Percentiles rank a stretch among this genome's conserved stretches.
These are phyloP conservation scores for Haplographium delicatum DNA, from an alignment of 495 filamentous ascomycete species.

Conservation along the genomic window DNA sequence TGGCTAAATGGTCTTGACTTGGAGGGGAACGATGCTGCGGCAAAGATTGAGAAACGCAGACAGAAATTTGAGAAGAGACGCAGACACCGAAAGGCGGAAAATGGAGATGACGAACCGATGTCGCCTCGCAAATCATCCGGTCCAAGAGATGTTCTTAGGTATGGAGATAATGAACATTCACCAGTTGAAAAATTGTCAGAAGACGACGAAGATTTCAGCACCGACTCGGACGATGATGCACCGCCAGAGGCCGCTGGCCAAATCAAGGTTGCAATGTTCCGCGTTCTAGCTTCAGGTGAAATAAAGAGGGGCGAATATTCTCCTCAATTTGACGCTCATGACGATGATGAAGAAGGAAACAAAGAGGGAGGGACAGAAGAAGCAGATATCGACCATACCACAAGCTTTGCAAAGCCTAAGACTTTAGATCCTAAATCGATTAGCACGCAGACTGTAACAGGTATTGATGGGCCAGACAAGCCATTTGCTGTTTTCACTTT, in stretches of 20 bases:
- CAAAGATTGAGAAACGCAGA: slow-evolving; percentile 79
- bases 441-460: slow-evolving; percentile 96
- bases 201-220: slow-evolving; percentile 55
- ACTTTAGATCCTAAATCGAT: slow-evolving; percentile 94
- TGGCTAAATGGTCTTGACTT: slow-evolving; percentile 95
- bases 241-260: slow-evolving; percentile 92
- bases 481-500: slow-evolving; percentile 98
- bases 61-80: slow-evolving; percentile 85
- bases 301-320: slow-evolving; percentile 97
- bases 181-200: slow-evolving; percentile 71
- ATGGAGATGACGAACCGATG: slow-evolving; percentile 40
- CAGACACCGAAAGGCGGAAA: slow-evolving; percentile 54
- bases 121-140: slow-evolving; percentile 24
- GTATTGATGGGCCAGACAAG: slow-evolving; percentile 92
- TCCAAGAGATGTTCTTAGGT: slow-evolving; percentile 58
- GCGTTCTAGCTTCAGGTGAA: slow-evolving; percentile 91
- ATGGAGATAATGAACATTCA: slow-evolving; percentile 65
- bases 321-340: slow-evolving; percentile 94
- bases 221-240: slow-evolving; percentile 76
- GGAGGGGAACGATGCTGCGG: slow-evolving; percentile 76
- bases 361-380: slow-evolving; percentile 38
- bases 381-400: slow-evolving; percentile 89
- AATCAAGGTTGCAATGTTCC: slow-evolving; percentile 96
- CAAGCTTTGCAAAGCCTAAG: slow-evolving; percentile 97
- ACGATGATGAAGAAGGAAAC: slow-evolving; percentile 70